Evolutionary conservation across 192 early-diverging fungal species (phyloP).

Genomic region (Thoreauomyces humboldtii): DNA sequence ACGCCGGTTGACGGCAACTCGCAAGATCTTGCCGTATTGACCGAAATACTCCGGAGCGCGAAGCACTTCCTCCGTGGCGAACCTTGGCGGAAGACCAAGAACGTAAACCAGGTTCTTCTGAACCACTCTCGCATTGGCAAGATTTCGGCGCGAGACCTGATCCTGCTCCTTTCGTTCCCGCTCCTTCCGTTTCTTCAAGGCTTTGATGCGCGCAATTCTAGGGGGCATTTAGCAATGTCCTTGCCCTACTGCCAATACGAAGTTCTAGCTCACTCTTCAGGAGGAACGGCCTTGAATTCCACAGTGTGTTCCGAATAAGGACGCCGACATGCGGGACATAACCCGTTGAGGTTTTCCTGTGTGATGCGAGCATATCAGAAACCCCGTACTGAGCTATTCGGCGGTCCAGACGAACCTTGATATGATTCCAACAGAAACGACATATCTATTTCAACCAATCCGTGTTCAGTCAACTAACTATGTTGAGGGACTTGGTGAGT

Average conservation of each 20-base stretch:
- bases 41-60: slow-evolving; percentile 92
- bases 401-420: too few relatives aligned
- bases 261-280: slow-evolving; percentile 87
- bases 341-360: slow-evolving; percentile 85
- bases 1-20: slow-evolving; percentile 84
- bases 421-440: slow-evolving; percentile 98
- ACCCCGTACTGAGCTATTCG: too few relatives aligned
- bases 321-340: slow-evolving; percentile 95
- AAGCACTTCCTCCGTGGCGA: slow-evolving; percentile 86
- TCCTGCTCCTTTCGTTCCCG: slow-evolving; percentile 85
- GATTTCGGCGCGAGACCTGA: slow-evolving; percentile 72
- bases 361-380: too few relatives aligned
- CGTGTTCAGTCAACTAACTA: too few relatives aligned
- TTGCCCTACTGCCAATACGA: too few relatives aligned
- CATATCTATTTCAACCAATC: too few relatives aligned
- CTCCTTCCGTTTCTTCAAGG: slow-evolving; percentile 85
- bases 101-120: slow-evolving; percentile 99
- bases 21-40: slow-evolving; percentile 94
- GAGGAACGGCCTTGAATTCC: slow-evolving; percentile 82
- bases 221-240: too few relatives aligned
- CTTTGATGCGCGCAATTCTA: slow-evolving; percentile 65
- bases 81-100: slow-evolving; percentile 81
- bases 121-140: slow-evolving; percentile 90
- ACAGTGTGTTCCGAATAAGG: slow-evolving; percentile 85
- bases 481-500: too few relatives aligned